A percentile compares a stretch with the other conserved stretches of the same genome.
These are phyloP conservation scores for Leccinum rimulosum DNA, from an alignment of 768 basidiomycete genomes.

Conservation along the genomic window DNA sequence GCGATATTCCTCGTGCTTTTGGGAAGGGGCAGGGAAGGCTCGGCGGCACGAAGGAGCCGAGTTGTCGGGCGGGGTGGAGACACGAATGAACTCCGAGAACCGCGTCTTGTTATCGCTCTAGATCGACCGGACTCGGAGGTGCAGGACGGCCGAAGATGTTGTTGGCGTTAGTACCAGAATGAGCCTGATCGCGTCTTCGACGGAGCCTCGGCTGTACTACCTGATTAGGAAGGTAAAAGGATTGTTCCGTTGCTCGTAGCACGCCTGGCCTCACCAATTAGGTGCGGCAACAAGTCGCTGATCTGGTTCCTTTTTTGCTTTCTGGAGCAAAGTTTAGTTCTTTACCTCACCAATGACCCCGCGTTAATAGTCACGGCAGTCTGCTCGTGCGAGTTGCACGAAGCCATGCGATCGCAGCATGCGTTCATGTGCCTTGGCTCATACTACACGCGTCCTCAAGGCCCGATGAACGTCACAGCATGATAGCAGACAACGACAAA, in stretches of 20 bases:
- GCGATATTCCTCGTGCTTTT: constrained; percentile 6
- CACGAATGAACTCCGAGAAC: constrained; percentile 19
- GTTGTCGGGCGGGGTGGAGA: constrained; percentile 6
- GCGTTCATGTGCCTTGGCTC: constrained; percentile 20
- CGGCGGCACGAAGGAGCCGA: constrained; percentile 13
- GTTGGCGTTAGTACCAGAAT: constrained; percentile 5
- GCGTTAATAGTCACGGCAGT: constrained; percentile 12
- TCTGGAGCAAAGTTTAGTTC: neutral
- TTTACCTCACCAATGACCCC: constrained; percentile 4
- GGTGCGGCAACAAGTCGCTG: constrained; percentile 18
- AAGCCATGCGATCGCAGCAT: constrained; percentile 20
- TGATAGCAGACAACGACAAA: neutral
- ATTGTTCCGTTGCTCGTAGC: constrained; percentile 1
- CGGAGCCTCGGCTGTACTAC: constrained; percentile 14
- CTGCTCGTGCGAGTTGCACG: constrained; percentile 2
- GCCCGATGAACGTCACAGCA: neutral
- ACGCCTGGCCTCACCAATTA: constrained; percentile 19
- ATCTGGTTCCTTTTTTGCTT: constrained; percentile 1
- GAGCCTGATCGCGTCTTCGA: constrained; percentile 18
- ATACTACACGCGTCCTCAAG: constrained; percentile 1
- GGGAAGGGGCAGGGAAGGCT: constrained; percentile 9
- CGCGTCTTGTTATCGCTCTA: constrained; percentile 4
- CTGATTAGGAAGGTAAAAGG: constrained; percentile 12
- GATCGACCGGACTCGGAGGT: constrained; percentile 2
- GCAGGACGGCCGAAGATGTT: neutral